Evolutionary conservation across 1,284 basidiomycete genomes (phyloP).

Genomic region (Ceratobasidium sp.): DNA sequence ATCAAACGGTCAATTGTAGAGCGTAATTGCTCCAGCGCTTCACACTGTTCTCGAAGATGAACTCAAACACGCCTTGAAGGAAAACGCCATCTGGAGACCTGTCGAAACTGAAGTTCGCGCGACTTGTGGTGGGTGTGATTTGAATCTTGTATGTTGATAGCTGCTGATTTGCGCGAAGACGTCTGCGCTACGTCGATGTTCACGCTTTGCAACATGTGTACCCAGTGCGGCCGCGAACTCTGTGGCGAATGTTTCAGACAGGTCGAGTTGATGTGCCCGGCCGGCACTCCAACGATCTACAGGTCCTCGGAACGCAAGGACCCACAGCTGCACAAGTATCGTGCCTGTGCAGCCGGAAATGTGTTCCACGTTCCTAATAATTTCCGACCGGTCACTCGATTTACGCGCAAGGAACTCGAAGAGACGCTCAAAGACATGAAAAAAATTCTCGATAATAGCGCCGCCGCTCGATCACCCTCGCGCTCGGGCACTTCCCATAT

Average conservation of each 20-base stretch:
- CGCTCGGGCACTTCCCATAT: slow-evolving; percentile 14
- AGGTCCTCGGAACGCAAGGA: slow-evolving; percentile 60
- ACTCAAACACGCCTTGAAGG: slow-evolving; percentile 72
- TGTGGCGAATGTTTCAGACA: slow-evolving; percentile 86
- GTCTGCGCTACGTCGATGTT: slow-evolving; percentile 94
- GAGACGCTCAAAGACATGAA: slow-evolving; percentile 77
- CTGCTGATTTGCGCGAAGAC: slow-evolving; percentile 64
- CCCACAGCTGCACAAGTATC: slow-evolving; percentile 61
- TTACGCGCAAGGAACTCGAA: slow-evolving; percentile 74
- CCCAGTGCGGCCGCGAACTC: slow-evolving; percentile 88
- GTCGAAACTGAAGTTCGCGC: slow-evolving; percentile 83
- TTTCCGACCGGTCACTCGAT: slow-evolving; percentile 85
- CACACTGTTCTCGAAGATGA: slow-evolving; percentile 78
- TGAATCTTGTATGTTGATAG: slow-evolving; percentile 46
- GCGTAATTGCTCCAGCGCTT: slow-evolving; percentile 76
- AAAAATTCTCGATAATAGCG: slow-evolving; percentile 60
- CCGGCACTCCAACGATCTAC: slow-evolving; percentile 63
- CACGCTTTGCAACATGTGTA: slow-evolving; percentile 89
- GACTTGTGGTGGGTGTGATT: slow-evolving; percentile 76
- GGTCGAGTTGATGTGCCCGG: slow-evolving; percentile 72
- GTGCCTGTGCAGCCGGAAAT: slow-evolving; percentile 72
- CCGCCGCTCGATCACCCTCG: slow-evolving; percentile 49
- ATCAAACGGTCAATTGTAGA: slow-evolving; percentile 57
- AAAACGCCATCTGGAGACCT: slow-evolving; percentile 75
- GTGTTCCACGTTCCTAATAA: slow-evolving; percentile 68